A percentile compares a stretch with the other conserved stretches of the same genome.
phyloP scores from a whole-genome alignment of 768 basidiomycete species.

The Dacryopinax spathularia region DNA sequence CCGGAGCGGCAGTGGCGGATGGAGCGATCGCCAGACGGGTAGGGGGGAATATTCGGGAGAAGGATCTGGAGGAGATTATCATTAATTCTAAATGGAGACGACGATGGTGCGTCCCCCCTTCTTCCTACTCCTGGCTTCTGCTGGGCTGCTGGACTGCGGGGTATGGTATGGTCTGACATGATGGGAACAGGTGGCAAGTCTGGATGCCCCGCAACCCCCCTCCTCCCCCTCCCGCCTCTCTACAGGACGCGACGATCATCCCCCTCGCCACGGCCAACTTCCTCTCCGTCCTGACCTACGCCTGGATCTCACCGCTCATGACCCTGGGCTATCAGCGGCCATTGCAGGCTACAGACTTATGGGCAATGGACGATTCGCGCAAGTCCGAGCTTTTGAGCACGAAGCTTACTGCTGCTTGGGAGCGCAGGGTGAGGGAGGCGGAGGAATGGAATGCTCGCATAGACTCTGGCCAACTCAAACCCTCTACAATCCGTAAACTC shows the following conservation, averaged over 20 bases:
- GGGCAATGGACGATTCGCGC: slow-evolving; percentile 43
- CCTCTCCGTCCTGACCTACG: slow-evolving; percentile 45
- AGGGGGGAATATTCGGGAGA: background rate
- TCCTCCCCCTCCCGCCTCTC: slow-evolving; percentile 37
- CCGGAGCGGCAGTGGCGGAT: background rate
- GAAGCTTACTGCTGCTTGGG: slow-evolving; percentile 44
- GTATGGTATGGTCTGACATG: no score
- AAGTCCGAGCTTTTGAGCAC: slow-evolving; percentile 38
- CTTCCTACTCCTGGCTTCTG: background rate
- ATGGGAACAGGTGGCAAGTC: slow-evolving; percentile 17
- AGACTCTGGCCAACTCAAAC: slow-evolving; percentile 31
- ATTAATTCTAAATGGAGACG: background rate
- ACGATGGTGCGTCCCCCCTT: slow-evolving; percentile 4
- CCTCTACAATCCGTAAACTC: slow-evolving; percentile 28
- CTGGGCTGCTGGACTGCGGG: background rate
- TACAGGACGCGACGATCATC: slow-evolving; percentile 47
- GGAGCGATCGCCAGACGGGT: background rate
- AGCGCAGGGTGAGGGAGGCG: slow-evolving; percentile 33
- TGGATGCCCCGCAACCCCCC: slow-evolving; percentile 48
- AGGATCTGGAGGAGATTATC: background rate
- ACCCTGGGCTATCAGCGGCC: slow-evolving; percentile 53
- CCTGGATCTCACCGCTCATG: slow-evolving; percentile 42
- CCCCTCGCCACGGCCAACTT: slow-evolving; percentile 46
- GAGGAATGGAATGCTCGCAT: slow-evolving; percentile 43
- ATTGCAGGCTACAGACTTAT: slow-evolving; percentile 59